Evolutionary conservation across 345 rosid species (phyloP).

Genomic region (Noccaea caerulescens): DNA sequence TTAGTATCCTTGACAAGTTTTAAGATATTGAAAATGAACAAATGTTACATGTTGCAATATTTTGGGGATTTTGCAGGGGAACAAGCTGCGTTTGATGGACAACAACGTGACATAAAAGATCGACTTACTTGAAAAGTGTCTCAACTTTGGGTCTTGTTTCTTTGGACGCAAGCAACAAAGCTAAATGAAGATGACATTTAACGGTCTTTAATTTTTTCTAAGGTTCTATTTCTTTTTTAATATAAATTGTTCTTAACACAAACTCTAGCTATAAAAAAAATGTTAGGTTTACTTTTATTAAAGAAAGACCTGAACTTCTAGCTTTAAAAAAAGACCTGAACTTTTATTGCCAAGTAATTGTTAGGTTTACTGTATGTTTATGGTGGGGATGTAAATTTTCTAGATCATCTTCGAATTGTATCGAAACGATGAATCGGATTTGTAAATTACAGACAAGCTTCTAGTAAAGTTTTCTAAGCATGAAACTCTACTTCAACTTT

Average conservation of each 20-base stretch:
- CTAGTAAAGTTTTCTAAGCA: background rate
- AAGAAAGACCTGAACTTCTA: too few relatives aligned
- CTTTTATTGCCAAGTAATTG: background rate
- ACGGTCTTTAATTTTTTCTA: slow-evolving; percentile 1
- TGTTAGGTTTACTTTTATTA: slow-evolving; percentile 8
- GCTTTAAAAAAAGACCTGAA: too few relatives aligned
- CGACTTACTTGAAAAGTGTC: slow-evolving; percentile 27
- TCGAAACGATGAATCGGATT: background rate
- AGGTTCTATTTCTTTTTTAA: slow-evolving; percentile 5
- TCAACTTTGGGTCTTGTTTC: slow-evolving; percentile 23
- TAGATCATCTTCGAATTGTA: slow-evolving; percentile 11
- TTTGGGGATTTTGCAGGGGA: slow-evolving; percentile 43
- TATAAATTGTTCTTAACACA: slow-evolving; percentile 24
- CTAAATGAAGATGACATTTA: slow-evolving; percentile 16
- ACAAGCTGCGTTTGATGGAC: slow-evolving; percentile 33
- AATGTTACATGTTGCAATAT: background rate
- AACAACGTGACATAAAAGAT: slow-evolving; percentile 33
- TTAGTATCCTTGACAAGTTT: background rate
- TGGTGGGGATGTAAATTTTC: slow-evolving; percentile 30
- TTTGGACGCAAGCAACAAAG: slow-evolving; percentile 31
- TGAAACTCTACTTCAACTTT: background rate
- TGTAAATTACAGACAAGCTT: slow-evolving; percentile 12
- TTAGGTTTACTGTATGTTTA: slow-evolving; percentile 17
- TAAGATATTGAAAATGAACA: background rate
- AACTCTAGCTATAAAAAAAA: slow-evolving; percentile 21